Conservation (phyloP, 768 basidiomycete genomes). For the Kwoniella newhampshirensis region DNA sequence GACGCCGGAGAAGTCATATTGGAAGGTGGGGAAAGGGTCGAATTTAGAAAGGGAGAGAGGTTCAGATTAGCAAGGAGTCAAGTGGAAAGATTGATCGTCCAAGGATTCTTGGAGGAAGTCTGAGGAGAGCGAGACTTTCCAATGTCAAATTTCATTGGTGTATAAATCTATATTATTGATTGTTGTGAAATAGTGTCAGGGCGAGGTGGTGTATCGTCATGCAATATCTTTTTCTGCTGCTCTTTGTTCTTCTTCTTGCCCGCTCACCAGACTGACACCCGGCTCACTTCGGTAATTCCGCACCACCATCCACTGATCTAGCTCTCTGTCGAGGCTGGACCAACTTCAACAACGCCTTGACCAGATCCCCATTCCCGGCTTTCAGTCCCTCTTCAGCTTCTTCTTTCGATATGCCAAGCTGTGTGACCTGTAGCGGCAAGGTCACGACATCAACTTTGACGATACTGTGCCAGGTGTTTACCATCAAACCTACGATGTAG, state of each 20-base stretch:
- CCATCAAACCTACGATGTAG: constrained; percentile 31
- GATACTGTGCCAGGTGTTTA: too few species aligned
- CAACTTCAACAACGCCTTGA: constrained; percentile 41
- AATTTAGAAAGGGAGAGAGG: constrained; percentile 84
- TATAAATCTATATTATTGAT: neutral
- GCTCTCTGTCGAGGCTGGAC: constrained; percentile 42
- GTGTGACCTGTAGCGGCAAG: constrained; percentile 36
- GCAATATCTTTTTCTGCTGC: too few species aligned
- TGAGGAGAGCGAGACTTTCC: constrained; percentile 24
- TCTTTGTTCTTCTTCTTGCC: too few species aligned
- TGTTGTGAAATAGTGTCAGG: neutral
- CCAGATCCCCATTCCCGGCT: constrained; percentile 41
- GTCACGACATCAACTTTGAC: constrained; percentile 6
- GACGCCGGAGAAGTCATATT: constrained; percentile 93
- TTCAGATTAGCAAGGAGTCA: constrained; percentile 84
- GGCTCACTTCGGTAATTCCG: constrained; percentile 15
- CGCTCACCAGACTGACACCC: too few species aligned
- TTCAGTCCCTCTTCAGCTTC: constrained; percentile 29
- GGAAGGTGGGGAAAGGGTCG: constrained; percentile 73
- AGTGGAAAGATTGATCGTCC: constrained; percentile 90
- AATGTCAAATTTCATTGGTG: too few species aligned
- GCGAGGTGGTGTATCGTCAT: neutral
- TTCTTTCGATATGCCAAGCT: constrained; percentile 32
- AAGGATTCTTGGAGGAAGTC: constrained; percentile 88
- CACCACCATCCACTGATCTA: constrained; percentile 34